Evolutionary conservation across 1,284 basidiomycete species (phyloP).

Genomic region (Moesziomyces aphidis): DNA sequence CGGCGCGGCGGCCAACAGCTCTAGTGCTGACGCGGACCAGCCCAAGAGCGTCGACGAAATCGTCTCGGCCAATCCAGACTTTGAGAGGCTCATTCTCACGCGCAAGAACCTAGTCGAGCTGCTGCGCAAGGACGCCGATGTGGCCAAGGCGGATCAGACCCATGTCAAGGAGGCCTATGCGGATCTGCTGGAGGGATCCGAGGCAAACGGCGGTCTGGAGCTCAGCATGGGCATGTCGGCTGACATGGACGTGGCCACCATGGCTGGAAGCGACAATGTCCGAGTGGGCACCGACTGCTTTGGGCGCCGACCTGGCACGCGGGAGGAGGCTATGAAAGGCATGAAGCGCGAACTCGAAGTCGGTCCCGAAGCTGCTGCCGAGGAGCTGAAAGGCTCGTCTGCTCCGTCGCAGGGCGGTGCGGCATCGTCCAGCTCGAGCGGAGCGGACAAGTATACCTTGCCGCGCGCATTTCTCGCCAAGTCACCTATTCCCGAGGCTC

Average conservation of each 20-base stretch:
- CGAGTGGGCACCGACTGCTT: conserved; percentile 93
- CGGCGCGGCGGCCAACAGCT: conserved; percentile 73
- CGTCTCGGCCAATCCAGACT: conserved; percentile 83
- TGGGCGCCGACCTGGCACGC: conserved; percentile 71
- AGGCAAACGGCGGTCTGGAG: conserved; percentile 73
- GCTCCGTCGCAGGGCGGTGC: background rate
- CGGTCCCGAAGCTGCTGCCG: conserved; percentile 38
- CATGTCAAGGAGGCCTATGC: conserved; percentile 39
- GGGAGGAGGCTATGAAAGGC: conserved; percentile 56
- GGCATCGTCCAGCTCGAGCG: background rate
- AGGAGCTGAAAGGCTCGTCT: conserved; percentile 11
- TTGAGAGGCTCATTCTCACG: conserved; percentile 77
- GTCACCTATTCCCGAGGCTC: conserved; percentile 25
- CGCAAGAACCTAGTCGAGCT: conserved; percentile 74
- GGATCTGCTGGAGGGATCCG: conserved; percentile 40
- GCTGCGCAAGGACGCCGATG: conserved; percentile 29
- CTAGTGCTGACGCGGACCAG: conserved; percentile 70
- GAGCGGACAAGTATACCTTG: conserved; percentile 1
- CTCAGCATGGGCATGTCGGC: conserved; percentile 99
- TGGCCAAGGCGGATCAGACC: conserved; percentile 16
- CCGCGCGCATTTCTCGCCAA: conserved; percentile 33
- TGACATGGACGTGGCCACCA: conserved; percentile 88
- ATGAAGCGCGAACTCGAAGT: conserved; percentile 59
- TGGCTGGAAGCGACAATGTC: conserved; percentile 86
- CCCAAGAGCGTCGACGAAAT: conserved; percentile 73